Conservation (phyloP, 305 asterid genomes). For the Rubia tinctorum region DNA sequence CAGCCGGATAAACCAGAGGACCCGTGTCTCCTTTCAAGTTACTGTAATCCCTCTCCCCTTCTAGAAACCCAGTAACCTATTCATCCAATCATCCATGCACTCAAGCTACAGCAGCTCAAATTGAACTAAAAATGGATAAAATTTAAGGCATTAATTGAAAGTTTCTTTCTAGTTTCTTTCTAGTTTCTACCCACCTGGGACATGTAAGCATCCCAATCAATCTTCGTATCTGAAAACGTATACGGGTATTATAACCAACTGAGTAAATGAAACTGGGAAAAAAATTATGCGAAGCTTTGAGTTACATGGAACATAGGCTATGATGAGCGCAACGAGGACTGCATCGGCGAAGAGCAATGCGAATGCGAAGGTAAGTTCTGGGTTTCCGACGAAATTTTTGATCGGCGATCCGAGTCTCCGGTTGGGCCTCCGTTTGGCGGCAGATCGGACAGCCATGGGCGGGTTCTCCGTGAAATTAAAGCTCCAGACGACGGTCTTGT, state of each 20-base stretch:
- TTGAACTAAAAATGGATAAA: neutral
- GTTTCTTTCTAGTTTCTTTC: too few species aligned
- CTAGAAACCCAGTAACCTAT: conserved; percentile 77
- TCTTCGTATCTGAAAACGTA: conserved; percentile 71
- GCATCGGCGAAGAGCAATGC: conserved; percentile 67
- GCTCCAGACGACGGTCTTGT: neutral
- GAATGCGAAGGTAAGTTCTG: conserved; percentile 38
- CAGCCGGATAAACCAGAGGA: conserved; percentile 96
- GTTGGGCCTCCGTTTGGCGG: conserved; percentile 20
- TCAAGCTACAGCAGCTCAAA: neutral
- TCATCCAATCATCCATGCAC: neutral
- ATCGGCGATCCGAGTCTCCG: conserved; percentile 22
- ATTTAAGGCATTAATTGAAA: neutral
- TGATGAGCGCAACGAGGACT: conserved; percentile 54
- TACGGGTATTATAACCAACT: too few species aligned
- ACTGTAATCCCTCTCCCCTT: conserved; percentile 90
- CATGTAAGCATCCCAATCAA: conserved; percentile 99
- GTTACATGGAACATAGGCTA: conserved; percentile 83
- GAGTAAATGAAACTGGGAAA: too few species aligned
- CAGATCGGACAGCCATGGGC: conserved; percentile 35
- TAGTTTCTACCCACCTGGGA: conserved; percentile 61
- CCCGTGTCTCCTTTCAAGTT: conserved; percentile 94
- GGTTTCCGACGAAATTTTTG: conserved; percentile 30
- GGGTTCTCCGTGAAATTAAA: conserved; percentile 3
- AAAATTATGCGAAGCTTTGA: neutral